phyloP scores from a whole-genome alignment of 306 rosid species.

The Quercus agrifolia region DNA sequence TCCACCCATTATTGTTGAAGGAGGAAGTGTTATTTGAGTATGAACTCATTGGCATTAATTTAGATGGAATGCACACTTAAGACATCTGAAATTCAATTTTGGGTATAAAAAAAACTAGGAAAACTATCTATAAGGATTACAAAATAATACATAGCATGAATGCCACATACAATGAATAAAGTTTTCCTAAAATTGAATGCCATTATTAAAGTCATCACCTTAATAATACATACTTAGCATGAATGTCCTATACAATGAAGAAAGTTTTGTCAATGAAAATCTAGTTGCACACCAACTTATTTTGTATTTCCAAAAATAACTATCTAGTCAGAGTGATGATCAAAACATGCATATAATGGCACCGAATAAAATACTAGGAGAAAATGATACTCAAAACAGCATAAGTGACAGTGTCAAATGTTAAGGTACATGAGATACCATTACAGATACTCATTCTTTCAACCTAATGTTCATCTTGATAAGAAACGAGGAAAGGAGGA shows the following conservation, averaged over 20 bases:
- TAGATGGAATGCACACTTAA: too few species aligned
- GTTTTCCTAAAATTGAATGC: too few species aligned
- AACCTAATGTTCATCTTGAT: background rate
- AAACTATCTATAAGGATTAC: background rate
- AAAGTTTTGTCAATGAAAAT: background rate
- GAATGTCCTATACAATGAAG: background rate
- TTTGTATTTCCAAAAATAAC: too few species aligned
- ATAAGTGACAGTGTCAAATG: background rate
- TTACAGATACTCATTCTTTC: background rate
- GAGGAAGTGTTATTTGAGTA: too few species aligned
- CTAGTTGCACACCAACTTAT: background rate
- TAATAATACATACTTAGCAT: background rate
- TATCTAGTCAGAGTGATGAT: too few species aligned
- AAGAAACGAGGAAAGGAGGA: background rate
- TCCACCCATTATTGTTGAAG: too few species aligned
- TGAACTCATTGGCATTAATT: too few species aligned
- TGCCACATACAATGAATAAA: too few species aligned
- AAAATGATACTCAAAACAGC: background rate
- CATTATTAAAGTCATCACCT: too few species aligned
- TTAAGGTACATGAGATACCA: background rate
- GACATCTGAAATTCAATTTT: background rate
- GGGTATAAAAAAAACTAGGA: background rate
- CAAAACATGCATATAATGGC: too few species aligned
- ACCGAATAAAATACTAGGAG: background rate
- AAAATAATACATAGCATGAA: too few species aligned